Percentiles rank a stretch among this genome's conserved stretches.
Evolutionary conservation across 2,329 filamentous ascomycete genomes (phyloP).

Genomic region (Curvularia verruculosa): DNA sequence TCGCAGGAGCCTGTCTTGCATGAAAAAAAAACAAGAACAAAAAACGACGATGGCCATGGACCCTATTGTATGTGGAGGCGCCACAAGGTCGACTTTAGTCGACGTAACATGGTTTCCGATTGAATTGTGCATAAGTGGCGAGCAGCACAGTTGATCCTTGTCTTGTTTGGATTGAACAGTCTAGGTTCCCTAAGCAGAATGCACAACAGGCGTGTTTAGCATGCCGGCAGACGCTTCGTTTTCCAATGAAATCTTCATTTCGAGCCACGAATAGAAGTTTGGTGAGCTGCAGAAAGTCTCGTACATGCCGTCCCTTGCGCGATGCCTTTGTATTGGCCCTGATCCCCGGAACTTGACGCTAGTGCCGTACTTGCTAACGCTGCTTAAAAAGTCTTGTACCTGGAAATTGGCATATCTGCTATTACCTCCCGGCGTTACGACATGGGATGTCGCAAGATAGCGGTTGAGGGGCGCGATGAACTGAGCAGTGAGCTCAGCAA

Average conservation of each 20-base stretch:
- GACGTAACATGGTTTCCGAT: not conserved
- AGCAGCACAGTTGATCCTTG: not conserved
- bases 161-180: too few species aligned
- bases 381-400: constrained; percentile 45
- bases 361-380: constrained; percentile 49
- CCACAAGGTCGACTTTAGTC: not conserved
- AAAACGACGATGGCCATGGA: not conserved
- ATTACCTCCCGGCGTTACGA: constrained; percentile 44
- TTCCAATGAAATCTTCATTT: constrained; percentile 52
- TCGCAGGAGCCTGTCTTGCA: too few species aligned
- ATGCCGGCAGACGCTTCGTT: constrained; percentile 49
- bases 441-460: constrained; percentile 48
- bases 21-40: not conserved
- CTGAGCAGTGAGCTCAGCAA: constrained; percentile 50
- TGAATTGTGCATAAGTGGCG: not conserved
- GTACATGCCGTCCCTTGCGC: constrained; percentile 46
- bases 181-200: not conserved
- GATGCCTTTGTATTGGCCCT: constrained; percentile 47
- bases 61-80: not conserved
- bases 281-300: constrained; percentile 46
- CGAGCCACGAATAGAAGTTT: constrained; percentile 52
- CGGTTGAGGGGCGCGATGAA: constrained; percentile 51
- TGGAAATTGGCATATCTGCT: constrained; percentile 50
- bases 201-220: constrained; percentile 18
- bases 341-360: constrained; percentile 49